Evolutionary conservation across 2,329 filamentous ascomycete species (phyloP), one percentile per base, ranked within the genome.

Genomic region (Aspergillus aculeatinus): DNA sequence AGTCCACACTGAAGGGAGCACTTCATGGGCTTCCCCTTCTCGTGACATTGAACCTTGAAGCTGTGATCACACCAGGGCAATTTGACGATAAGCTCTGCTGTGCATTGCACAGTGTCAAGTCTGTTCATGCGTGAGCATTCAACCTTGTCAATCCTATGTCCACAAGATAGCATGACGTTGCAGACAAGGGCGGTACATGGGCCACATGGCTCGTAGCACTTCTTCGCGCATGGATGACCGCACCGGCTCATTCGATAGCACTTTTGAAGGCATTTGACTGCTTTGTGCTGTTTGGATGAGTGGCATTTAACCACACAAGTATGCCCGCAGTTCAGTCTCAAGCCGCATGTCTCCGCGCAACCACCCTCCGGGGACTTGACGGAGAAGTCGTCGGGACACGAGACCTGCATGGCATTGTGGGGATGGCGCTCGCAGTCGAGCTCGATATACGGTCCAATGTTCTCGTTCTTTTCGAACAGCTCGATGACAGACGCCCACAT

Each of bases 281-380:
- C 52, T 11, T 51, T 23, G 33, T 66, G 64, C 25, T 63, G 23
- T 10, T 14, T 51, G 3, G 42, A 27, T 3, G 60, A 58, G 31
- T 65, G 64, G 23, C 64, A 66, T 54, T 65, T 63, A 31, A 53
- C n/a, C n/a, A 27, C 12, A 39, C 62, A 64, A 6, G 27, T 39
- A 44, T 64, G 58, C 4, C 62, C 60, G 21, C 60, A 64, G 14
- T 21, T n/a, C 6, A 58, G 39, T n/a, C 52, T 48, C 27, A 49
- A 39, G n/a, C 55, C 29, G 5, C 62, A 62, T 47, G 54, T 35
- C 35, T 55, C 44, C 5, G 50, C 39, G 16, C 59, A 60, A 5
- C 59, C 59, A 14, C 59, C 59, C 19, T 60, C 59, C 14, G 59
- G 55, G 4, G 59, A 29, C 16, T 58, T 23, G 11, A 27, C 19